Base-by-base conservation (phyloP, 2,329 filamentous ascomycete species). In the Lachnellula subtilissima region DNA sequence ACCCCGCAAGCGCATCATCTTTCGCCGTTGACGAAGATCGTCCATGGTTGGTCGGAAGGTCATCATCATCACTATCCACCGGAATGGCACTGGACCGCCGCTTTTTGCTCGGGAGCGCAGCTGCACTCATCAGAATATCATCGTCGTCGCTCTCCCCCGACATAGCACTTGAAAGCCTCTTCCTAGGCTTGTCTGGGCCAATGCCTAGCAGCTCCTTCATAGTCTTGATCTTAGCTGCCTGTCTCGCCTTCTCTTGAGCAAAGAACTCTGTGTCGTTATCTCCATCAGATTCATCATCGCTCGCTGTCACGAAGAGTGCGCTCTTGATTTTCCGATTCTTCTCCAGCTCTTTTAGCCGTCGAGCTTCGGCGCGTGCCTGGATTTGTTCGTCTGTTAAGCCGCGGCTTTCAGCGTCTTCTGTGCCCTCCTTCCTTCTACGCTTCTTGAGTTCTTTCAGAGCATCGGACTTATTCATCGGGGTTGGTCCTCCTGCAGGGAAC, bases 201-300 rank as follows among this genome's bases (percentile, higher is more conserved):
- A 64, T 61, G 32, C 58, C 48, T 28, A 69, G 54, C 17, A 70
- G 49, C 17, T 62, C 64, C 43, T 69, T 68, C 66, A 70, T 66
- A 22, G 64, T 64, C 15, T 53, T 37, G 22, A 64, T 59, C 9
- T 68, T 70, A 5, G 57, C 54, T 50, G 80, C 80, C 61, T 83
- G 78, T 49, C 88, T 78, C 57, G 87, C 77, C 61, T 80, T 75
- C 70, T 86, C 84, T 72, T 97, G 79, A 2, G 80, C 84, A 72
- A 93, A 97, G 73, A 97, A 97, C 19, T 82, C 84, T 22, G 70
- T 76, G 72, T 89, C 83, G 55, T 83, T 82, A 48, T 91, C 90
- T 36, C 81, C 84, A 66, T 96, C 91, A n/a, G 82, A 86, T 64
- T 96, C 91, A 52, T 97, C 94, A 69, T 97, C 94, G 63, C 88